Conservation (phyloP, 2,329 filamentous ascomycete species). For the Gliomastix tumulicola region DNA sequence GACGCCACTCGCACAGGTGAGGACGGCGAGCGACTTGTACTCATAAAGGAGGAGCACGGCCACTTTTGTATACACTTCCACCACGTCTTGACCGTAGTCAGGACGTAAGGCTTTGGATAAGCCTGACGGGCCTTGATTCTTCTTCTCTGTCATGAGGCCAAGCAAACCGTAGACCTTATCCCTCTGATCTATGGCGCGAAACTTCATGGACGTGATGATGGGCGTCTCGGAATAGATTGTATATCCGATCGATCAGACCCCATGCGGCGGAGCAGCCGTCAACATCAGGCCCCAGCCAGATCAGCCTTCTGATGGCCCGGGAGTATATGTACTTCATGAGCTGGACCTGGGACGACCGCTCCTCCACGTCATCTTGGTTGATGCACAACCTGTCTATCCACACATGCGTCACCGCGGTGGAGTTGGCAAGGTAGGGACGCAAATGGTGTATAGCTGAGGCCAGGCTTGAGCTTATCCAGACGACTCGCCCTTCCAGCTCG, state of each 20-base stretch:
- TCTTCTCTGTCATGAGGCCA: background rate
- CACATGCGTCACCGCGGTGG: no score
- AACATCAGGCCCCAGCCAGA: background rate
- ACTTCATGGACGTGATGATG: background rate
- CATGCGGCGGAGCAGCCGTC: background rate
- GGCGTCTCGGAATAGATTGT: constrained; percentile 1
- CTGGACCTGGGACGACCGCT: constrained; percentile 4
- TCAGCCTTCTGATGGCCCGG: constrained; percentile 3
- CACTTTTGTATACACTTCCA: background rate
- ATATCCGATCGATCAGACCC: constrained; percentile 4
- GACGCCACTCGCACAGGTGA: background rate
- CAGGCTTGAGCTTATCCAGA: background rate
- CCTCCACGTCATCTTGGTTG: constrained; percentile 5
- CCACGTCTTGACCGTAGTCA: background rate
- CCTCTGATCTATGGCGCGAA: background rate
- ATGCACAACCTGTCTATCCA: constrained; percentile 10
- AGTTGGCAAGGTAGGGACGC: no score
- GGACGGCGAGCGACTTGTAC: background rate
- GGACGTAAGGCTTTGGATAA: background rate
- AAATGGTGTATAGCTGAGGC: background rate
- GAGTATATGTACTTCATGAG: constrained; percentile 5
- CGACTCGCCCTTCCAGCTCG: background rate
- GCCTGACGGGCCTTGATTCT: background rate
- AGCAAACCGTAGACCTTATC: constrained; percentile 1
- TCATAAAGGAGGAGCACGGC: background rate